Conservation (phyloP, 2,329 filamentous ascomycete species). For the Colletotrichum sp. region DNA sequence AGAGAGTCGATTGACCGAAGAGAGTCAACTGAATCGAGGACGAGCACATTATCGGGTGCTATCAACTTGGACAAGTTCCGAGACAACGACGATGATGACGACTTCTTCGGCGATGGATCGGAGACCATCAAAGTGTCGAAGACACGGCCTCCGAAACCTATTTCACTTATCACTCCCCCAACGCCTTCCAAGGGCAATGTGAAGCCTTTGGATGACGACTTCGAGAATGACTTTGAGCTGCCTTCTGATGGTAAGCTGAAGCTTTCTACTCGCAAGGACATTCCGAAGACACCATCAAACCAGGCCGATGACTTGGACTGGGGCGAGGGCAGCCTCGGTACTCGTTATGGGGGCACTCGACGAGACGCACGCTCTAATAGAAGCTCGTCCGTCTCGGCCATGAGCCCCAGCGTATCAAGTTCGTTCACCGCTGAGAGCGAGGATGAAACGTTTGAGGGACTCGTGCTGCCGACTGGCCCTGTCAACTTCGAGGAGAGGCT, state of each 20-base stretch:
- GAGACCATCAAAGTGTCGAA: conserved; percentile 74
- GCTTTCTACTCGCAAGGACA: conserved; percentile 66
- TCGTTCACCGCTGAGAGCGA: conserved; percentile 92
- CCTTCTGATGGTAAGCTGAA: conserved; percentile 70
- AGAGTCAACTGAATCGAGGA: conserved; percentile 33
- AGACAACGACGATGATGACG: conserved; percentile 65
- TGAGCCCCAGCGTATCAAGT: conserved; percentile 92
- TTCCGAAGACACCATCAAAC: conserved; percentile 65
- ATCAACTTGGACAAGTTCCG: conserved; percentile 69
- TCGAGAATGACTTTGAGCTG: conserved; percentile 76
- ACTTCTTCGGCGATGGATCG: conserved; percentile 67
- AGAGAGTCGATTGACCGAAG: conserved; percentile 32
- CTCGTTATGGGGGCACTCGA: conserved; percentile 85
- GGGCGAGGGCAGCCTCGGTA: conserved; percentile 92
- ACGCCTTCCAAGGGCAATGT: conserved; percentile 52
- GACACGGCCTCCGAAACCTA: conserved; percentile 54
- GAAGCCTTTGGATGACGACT: conserved; percentile 61
- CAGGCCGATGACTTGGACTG: conserved; percentile 85
- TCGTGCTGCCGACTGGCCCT: conserved; percentile 83
- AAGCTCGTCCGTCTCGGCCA: conserved; percentile 85
- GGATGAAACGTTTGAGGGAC: conserved; percentile 89
- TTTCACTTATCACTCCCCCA: conserved; percentile 61
- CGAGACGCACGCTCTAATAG: conserved; percentile 80
- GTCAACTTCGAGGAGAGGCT: conserved; percentile 84
- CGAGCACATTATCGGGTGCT: conserved; percentile 45